A percentile compares a stretch with the other conserved stretches of the same genome.
Evolutionary conservation across 108 stramenopile genomes (phyloP).

Genomic region (Parietichytrium sp.): DNA sequence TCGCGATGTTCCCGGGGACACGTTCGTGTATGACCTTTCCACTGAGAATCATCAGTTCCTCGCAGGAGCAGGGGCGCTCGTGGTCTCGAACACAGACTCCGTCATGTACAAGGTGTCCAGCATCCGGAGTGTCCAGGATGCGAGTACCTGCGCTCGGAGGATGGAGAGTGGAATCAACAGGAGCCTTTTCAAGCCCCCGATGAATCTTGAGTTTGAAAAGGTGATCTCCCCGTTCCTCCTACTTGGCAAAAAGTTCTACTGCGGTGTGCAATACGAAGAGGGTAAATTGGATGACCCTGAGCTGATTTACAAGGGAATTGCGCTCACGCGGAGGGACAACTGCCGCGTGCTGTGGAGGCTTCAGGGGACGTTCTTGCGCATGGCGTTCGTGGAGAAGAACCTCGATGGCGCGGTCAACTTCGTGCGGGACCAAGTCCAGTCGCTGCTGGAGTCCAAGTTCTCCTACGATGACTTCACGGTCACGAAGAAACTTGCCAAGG

Average conservation of each 20-base stretch:
- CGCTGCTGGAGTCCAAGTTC: neutral
- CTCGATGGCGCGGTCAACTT: neutral
- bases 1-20: no score
- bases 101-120: neutral
- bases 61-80: neutral
- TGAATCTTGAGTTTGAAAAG: no score
- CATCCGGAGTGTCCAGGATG: no score
- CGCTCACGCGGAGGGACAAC: neutral
- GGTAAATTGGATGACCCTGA: neutral
- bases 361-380: neutral
- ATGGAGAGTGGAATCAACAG: no score
- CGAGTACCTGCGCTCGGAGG: no score
- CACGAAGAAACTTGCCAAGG: neutral
- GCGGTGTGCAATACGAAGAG: neutral
- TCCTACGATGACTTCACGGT: neutral
- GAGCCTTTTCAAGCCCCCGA: no score
- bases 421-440: neutral
- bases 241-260: neutral
- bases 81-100: neutral
- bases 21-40: slow-evolving; percentile 7
- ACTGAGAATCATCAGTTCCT: neutral
- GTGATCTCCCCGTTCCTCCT: neutral
- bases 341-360: neutral
- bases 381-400: neutral
- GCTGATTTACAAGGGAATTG: neutral